Conservation (phyloP, 78 protist genomes). For the Corallochytrium limacisporum region DNA sequence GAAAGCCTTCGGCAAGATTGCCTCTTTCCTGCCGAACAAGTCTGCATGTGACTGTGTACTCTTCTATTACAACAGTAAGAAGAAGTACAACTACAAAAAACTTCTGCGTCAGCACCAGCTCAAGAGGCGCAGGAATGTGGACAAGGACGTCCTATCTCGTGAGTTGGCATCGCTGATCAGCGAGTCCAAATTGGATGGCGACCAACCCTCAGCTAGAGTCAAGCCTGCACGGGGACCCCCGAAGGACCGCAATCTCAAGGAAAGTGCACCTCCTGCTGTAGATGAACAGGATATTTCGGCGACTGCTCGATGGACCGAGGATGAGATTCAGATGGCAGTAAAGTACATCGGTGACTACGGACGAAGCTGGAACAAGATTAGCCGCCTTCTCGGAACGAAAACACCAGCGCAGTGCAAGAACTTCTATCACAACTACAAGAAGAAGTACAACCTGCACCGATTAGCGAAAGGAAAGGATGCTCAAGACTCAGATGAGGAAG, state of each 20-base stretch:
- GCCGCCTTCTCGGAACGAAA: background rate
- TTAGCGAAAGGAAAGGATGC: no score
- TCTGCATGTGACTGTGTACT: constrained; percentile 12
- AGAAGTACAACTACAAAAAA: constrained; percentile 5
- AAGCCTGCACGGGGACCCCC: no score
- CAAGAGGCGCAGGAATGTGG: background rate
- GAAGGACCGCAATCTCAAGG: no score
- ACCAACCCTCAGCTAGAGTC: no score
- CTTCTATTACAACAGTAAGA: constrained; percentile 14
- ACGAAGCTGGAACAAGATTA: background rate
- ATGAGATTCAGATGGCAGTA: background rate
- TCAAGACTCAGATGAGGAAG: no score
- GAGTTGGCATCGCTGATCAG: no score
- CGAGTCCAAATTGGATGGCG: no score
- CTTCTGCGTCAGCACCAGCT: background rate
- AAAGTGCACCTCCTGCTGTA: no score
- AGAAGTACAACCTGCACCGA: no score
- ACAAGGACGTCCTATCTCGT: no score
- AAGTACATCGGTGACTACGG: background rate
- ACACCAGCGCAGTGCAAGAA: constrained; percentile 5
- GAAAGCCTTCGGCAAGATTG: constrained; percentile 11
- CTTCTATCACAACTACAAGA: constrained; percentile 6
- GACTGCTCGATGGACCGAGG: background rate
- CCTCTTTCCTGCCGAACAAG: constrained; percentile 8
- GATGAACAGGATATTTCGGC: background rate